Evolutionary conservation across 495 filamentous ascomycete species (phyloP).

Genomic region (Aspergillus steynii): DNA sequence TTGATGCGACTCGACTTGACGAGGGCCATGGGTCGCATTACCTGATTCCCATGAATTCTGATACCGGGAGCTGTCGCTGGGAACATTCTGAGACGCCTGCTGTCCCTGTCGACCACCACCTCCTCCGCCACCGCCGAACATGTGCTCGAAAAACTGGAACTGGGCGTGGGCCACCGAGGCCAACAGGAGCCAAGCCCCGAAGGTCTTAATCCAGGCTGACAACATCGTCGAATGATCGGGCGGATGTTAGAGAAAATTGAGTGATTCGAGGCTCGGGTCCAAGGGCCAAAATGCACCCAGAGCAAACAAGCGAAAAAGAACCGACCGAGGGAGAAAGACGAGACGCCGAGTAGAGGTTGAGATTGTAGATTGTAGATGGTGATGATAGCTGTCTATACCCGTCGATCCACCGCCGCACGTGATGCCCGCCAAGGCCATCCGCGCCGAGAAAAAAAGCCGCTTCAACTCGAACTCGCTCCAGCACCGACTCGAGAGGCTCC

Average conservation of each 20-base stretch:
- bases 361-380: too few species aligned
- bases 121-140: constrained; percentile 60
- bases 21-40: constrained; percentile 29
- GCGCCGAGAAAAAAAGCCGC: constrained; percentile 24
- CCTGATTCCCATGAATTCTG: constrained; percentile 66
- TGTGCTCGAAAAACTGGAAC: constrained; percentile 89
- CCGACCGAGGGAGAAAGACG: neutral
- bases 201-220: constrained; percentile 22
- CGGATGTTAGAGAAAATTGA: neutral
- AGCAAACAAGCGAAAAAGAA: too few species aligned
- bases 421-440: constrained; percentile 32
- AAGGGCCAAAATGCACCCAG: too few species aligned
- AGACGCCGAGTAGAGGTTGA: neutral
- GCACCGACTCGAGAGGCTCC: neutral
- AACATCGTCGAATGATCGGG: constrained; percentile 28
- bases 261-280: neutral
- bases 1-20: neutral
- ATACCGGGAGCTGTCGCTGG: constrained; percentile 77
- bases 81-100: constrained; percentile 68
- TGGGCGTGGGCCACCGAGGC: constrained; percentile 58
- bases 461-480: constrained; percentile 2
- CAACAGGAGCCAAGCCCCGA: constrained; percentile 51
- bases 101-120: constrained; percentile 50
- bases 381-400: neutral
- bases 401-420: constrained; percentile 16